Conservation (phyloP, 164 flowering plant genomes). For the Malania oleifera region DNA sequence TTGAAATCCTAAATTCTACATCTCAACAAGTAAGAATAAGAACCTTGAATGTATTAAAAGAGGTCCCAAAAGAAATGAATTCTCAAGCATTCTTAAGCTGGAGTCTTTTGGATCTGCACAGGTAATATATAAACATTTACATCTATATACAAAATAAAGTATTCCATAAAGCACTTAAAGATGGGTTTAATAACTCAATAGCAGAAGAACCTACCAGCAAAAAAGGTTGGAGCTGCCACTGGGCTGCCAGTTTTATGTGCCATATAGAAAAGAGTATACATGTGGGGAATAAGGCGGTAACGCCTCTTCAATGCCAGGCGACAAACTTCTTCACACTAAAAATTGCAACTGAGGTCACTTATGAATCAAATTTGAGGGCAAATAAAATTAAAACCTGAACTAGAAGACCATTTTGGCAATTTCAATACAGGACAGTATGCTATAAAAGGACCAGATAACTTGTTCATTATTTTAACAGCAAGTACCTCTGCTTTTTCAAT, state of each 20-base stretch:
- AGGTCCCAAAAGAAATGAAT: conserved; percentile 84
- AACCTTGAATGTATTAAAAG: conserved; percentile 79
- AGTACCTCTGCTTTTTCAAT: too few relatives aligned
- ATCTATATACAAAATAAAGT: background rate
- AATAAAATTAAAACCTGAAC: background rate
- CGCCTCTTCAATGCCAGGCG: conserved; percentile 86
- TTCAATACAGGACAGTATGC: too few relatives aligned
- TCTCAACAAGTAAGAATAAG: conserved; percentile 1
- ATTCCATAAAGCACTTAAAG: background rate
- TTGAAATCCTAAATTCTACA: background rate
- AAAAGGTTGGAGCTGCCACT: conserved; percentile 80
- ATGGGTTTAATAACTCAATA: background rate
- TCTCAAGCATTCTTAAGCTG: conserved; percentile 57
- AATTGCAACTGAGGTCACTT: conserved; percentile 6
- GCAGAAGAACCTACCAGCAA: conserved; percentile 55
- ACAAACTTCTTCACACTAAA: conserved; percentile 94
- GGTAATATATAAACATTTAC: conserved; percentile 4
- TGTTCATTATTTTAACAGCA: background rate
- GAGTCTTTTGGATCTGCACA: conserved; percentile 81
- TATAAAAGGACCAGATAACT: background rate
- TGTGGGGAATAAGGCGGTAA: conserved; percentile 72
- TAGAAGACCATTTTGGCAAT: too few relatives aligned
- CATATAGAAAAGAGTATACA: conserved; percentile 80
- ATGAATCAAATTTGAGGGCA: background rate
- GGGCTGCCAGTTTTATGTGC: conserved; percentile 80